phyloP scores from a whole-genome alignment of 2,329 filamentous ascomycete species.

The Coleophoma crateriformis region DNA sequence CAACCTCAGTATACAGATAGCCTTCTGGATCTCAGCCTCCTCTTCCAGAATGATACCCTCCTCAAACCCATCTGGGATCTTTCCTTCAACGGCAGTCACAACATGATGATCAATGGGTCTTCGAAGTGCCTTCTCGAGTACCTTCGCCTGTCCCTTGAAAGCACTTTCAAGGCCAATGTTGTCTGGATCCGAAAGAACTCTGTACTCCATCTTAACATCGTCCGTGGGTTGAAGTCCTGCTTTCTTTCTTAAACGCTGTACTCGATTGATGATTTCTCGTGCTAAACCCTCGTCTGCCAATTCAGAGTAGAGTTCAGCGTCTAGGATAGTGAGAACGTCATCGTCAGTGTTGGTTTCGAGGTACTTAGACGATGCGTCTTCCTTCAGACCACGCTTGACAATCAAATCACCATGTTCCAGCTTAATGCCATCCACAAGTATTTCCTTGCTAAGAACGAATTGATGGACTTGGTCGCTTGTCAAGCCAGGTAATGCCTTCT shows the following conservation, averaged over 20 bases:
- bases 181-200: slow-evolving; percentile 73
- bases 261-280: slow-evolving; percentile 86
- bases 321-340: slow-evolving; percentile 88
- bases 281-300: slow-evolving; percentile 84
- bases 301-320: slow-evolving; percentile 75
- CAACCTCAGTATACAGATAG: slow-evolving; percentile 71
- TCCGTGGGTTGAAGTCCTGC: slow-evolving; percentile 86
- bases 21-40: slow-evolving; percentile 80
- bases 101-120: slow-evolving; percentile 69
- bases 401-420: slow-evolving; percentile 78
- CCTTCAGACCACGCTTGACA: slow-evolving; percentile 73
- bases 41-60: slow-evolving; percentile 70
- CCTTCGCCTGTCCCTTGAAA: slow-evolving; percentile 60
- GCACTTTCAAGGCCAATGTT: slow-evolving; percentile 65
- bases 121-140: slow-evolving; percentile 73
- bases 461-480: slow-evolving; percentile 75
- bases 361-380: slow-evolving; percentile 64
- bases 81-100: slow-evolving; percentile 52
- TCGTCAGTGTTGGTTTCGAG: slow-evolving; percentile 85
- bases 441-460: slow-evolving; percentile 68
- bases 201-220: slow-evolving; percentile 93
- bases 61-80: slow-evolving; percentile 38
- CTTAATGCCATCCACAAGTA: slow-evolving; percentile 80
- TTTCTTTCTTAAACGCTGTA: slow-evolving; percentile 91
- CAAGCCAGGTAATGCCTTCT: slow-evolving; percentile 78